phyloP scores from a whole-genome alignment of 139 green algal species.

The Chlorella vulgaris region DNA sequence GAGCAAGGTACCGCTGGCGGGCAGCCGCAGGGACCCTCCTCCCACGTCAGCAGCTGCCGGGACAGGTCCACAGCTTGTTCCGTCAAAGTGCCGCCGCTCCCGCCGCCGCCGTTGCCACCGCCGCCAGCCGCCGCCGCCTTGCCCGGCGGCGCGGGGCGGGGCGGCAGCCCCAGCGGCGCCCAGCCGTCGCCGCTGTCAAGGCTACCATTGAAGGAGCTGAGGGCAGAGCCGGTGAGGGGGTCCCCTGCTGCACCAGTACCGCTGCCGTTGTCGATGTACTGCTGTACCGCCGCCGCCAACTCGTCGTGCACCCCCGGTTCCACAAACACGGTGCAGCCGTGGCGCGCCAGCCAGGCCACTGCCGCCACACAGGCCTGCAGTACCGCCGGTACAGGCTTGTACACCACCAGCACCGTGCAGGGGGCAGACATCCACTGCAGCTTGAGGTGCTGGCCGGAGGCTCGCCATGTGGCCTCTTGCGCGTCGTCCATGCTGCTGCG shows the following conservation, averaged over 20 bases:
- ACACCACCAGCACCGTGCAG: constrained; percentile 53
- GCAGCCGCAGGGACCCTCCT: constrained; percentile 14
- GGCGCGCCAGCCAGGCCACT: constrained; percentile 52
- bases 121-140: too few species aligned
- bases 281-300: constrained; percentile 17
- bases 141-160: not conserved
- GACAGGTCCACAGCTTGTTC: not conserved
- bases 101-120: not conserved
- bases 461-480: constrained; percentile 36
- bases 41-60: constrained; percentile 26
- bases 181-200: not conserved
- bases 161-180: not conserved
- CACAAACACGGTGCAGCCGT: constrained; percentile 51
- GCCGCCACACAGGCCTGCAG: constrained; percentile 31
- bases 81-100: not conserved
- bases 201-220: not conserved
- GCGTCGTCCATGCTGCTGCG: constrained; percentile 29
- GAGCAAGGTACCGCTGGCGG: constrained; percentile 10
- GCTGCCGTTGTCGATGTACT: not conserved
- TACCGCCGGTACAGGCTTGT: constrained; percentile 51
- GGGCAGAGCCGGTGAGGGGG: not conserved
- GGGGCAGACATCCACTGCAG: constrained; percentile 66
- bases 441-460: constrained; percentile 53
- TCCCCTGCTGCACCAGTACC: not conserved
- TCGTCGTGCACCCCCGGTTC: constrained; percentile 49